These are phyloP conservation scores for Coemansia sp. DNA, from an alignment of 192 early-diverging fungal species.

Conservation along the genomic window DNA sequence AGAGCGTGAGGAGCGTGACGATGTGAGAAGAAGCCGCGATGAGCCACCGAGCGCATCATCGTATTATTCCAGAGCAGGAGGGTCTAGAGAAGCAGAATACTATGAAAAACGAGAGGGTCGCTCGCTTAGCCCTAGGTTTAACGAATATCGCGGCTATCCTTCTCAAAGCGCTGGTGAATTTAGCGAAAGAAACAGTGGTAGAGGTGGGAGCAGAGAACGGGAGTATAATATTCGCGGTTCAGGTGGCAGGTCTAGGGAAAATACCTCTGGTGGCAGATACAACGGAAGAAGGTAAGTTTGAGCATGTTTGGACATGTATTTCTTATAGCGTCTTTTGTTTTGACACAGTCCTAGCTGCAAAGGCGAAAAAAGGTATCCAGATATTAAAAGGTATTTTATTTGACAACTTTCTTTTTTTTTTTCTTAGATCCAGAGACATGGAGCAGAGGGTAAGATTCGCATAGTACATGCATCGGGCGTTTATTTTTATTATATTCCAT, in stretches of 20 bases:
- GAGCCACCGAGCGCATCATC: neutral
- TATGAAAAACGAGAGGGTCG: constrained; percentile 15
- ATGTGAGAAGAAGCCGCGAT: neutral
- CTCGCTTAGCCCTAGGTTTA: constrained; percentile 22
- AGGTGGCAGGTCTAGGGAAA: no score
- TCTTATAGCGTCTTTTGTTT: neutral
- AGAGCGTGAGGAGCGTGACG: neutral
- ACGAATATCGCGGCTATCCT: neutral
- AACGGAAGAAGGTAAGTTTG: neutral
- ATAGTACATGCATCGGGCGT: no score
- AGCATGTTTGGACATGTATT: no score
- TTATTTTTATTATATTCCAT: neutral
- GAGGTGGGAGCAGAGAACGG: no score
- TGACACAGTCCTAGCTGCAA: no score
- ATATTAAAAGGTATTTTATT: neutral
- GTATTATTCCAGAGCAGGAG: neutral
- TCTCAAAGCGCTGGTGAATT: neutral
- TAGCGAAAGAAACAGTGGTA: neutral
- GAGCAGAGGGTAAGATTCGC: constrained; percentile 20
- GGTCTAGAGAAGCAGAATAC: neutral
- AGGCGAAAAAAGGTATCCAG: no score
- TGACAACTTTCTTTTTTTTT: neutral
- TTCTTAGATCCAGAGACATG: constrained; percentile 15
- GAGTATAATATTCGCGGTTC: no score
- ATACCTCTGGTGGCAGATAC: no score